Evolutionary conservation across 352 stramenopile genomes (phyloP).

Genomic region (Pythium scleroteichum): DNA sequence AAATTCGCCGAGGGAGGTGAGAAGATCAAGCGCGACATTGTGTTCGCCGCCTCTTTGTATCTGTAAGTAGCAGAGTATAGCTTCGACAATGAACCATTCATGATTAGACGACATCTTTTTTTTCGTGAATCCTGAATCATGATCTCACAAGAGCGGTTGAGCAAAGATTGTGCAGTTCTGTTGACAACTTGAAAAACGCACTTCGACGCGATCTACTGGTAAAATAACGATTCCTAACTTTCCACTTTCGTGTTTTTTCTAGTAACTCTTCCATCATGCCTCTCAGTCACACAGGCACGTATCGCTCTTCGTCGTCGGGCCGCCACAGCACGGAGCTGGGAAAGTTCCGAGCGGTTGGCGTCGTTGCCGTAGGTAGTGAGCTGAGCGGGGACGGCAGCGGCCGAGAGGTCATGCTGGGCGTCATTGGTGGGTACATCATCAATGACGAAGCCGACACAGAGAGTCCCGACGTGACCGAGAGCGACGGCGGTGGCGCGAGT

Average conservation of each 20-base stretch:
- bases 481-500: slow-evolving; percentile 8
- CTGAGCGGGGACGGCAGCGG: slow-evolving; percentile 50
- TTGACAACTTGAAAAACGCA: too few species aligned
- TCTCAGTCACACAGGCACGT: slow-evolving; percentile 2
- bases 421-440: slow-evolving; percentile 28
- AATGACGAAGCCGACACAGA: slow-evolving; percentile 37
- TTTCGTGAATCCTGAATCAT: too few species aligned
- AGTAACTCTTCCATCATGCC: slow-evolving; percentile 1
- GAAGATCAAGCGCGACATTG: slow-evolving; percentile 98
- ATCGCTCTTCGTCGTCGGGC: slow-evolving; percentile 35
- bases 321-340: slow-evolving; percentile 52
- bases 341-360: slow-evolving; percentile 32
- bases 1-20: slow-evolving; percentile 98
- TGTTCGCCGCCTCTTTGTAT: slow-evolving; percentile 99
- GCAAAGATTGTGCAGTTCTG: too few species aligned
- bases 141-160: too few species aligned
- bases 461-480: slow-evolving; percentile 15
- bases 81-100: neutral
- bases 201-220: neutral
- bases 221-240: slow-evolving; percentile 4
- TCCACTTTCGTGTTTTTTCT: slow-evolving; percentile 10
- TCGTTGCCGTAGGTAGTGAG: slow-evolving; percentile 31
- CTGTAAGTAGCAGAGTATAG: slow-evolving; percentile 60
- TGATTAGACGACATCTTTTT: neutral
- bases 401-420: slow-evolving; percentile 35